phyloP scores from a whole-genome alignment of 306 rosid genomes.

The Alnus rubra region DNA sequence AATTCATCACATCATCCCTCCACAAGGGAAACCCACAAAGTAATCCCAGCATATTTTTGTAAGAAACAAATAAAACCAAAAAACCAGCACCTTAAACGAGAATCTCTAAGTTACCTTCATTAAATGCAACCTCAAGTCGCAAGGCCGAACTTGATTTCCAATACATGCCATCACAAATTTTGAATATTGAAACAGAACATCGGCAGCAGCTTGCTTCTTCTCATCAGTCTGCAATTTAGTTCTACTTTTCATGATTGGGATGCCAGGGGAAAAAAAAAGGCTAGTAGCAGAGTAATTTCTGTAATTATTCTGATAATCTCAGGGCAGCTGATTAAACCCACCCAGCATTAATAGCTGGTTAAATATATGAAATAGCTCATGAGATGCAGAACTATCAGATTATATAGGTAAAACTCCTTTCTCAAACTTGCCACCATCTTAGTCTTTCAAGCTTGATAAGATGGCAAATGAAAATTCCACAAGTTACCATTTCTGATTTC shows the following conservation, averaged over 20 bases:
- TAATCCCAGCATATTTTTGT: neutral
- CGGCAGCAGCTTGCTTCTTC: conserved; percentile 90
- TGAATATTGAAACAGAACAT: conserved; percentile 75
- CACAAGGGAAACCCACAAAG: neutral
- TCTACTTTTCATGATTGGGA: conserved; percentile 14
- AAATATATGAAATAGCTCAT: neutral
- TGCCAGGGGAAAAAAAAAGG: conserved; percentile 8
- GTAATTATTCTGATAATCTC: neutral
- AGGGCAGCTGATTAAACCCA: neutral
- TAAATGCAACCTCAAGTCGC: conserved; percentile 83
- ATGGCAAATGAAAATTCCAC: neutral
- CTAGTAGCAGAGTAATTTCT: neutral
- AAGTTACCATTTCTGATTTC: neutral
- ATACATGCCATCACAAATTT: conserved; percentile 81
- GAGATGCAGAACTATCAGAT: neutral
- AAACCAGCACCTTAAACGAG: neutral
- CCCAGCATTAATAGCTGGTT: neutral
- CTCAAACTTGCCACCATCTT: neutral
- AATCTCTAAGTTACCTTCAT: conserved; percentile 68
- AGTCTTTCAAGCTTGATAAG: neutral
- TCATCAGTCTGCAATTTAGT: conserved; percentile 54
- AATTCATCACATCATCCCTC: neutral
- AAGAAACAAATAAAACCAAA: neutral
- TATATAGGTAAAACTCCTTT: neutral
- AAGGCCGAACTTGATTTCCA: conserved; percentile 71